phyloP scores from a whole-genome alignment of 2,329 filamentous ascomycete species.

The Hortaea werneckii region DNA sequence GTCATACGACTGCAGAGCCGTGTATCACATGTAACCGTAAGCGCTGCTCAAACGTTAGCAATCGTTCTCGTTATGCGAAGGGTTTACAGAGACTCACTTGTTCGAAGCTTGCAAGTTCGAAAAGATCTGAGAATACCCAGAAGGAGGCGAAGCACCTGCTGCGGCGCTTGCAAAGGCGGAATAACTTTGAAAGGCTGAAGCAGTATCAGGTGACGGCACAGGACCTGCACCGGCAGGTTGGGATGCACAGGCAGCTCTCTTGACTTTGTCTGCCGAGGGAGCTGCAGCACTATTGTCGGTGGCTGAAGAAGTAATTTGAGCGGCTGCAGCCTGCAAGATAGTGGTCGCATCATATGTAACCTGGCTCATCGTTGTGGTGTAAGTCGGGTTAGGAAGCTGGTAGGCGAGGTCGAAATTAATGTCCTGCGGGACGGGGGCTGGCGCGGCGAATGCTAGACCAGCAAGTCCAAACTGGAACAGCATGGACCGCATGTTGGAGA shows the following conservation, averaged over 20 bases:
- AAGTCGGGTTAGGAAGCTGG: constrained; percentile 4
- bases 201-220: constrained; percentile 2
- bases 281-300: neutral
- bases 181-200: constrained; percentile 2
- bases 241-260: neutral
- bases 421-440: constrained; percentile 5
- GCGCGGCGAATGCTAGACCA: neutral
- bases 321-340: neutral
- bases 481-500: too few species aligned
- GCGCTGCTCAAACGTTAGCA: constrained; percentile 2
- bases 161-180: constrained; percentile 5
- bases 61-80: neutral
- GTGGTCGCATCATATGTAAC: neutral
- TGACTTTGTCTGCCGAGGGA: neutral
- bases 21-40: constrained; percentile 20
- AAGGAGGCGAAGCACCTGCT: constrained; percentile 5
- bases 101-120: constrained; percentile 8
- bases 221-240: constrained; percentile 3
- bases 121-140: constrained; percentile 12
- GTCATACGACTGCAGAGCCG: constrained; percentile 17
- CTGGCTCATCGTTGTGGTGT: neutral
- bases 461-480: too few species aligned
- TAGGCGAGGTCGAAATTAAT: constrained; percentile 9
- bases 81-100: constrained; percentile 1
- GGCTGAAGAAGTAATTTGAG: neutral